phyloP scores from a whole-genome alignment of 2,329 filamentous ascomycete genomes.

The Fusarium tricinctum region DNA sequence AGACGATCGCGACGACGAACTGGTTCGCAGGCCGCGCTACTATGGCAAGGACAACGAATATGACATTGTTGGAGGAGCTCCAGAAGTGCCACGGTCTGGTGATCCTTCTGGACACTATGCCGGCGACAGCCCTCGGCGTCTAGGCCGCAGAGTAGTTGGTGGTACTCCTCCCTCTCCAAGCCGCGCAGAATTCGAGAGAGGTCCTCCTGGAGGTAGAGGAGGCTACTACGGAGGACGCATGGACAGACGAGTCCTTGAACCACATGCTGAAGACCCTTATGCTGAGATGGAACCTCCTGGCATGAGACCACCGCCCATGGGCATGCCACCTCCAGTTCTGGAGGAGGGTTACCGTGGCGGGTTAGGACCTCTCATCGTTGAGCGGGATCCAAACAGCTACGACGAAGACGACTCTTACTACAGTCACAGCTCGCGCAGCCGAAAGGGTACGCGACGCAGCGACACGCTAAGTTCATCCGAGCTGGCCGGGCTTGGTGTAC shows the following conservation, averaged over 20 bases:
- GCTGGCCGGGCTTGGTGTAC: conserved; percentile 63
- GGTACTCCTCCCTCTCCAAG: conserved; percentile 45
- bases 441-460: conserved; percentile 48
- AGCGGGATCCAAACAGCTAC: conserved; percentile 50
- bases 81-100: conserved; percentile 60
- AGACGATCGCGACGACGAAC: conserved; percentile 62
- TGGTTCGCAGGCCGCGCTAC: conserved; percentile 46
- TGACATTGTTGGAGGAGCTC: conserved; percentile 51
- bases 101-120: conserved; percentile 69
- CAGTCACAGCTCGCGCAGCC: conserved; percentile 50
- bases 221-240: conserved; percentile 63
- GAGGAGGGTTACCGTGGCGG: conserved; percentile 39
- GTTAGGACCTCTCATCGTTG: conserved; percentile 42
- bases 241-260: conserved; percentile 65
- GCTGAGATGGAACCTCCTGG: conserved; percentile 33
- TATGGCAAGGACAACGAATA: conserved; percentile 60
- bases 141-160: conserved; percentile 47
- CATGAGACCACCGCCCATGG: conserved; percentile 53
- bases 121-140: conserved; percentile 69
- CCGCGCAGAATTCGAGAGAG: conserved; percentile 46
- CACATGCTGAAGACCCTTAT: conserved; percentile 62
- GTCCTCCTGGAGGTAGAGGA: conserved; percentile 44
- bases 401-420: conserved; percentile 52
- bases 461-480: conserved; percentile 57
- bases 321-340: conserved; percentile 50